These are phyloP conservation scores for Blastobotrys americana DNA, from an alignment of 805 yeast species.

Conservation along the genomic window DNA sequence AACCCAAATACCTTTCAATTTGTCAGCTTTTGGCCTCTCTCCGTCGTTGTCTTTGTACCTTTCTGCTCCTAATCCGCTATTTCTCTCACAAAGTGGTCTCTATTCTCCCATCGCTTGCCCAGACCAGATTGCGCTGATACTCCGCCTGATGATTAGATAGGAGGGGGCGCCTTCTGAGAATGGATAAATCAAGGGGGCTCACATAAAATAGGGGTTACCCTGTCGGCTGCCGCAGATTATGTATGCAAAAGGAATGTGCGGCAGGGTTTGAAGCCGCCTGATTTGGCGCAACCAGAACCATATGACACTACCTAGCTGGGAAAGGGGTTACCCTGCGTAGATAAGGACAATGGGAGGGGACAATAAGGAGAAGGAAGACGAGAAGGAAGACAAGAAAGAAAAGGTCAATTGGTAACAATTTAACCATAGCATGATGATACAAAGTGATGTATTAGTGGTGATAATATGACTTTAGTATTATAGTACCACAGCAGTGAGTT, in stretches of 20 bases:
- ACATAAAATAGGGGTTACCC: neutral
- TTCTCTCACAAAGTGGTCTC: too few relatives aligned
- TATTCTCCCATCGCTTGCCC: neutral
- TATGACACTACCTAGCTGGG: neutral
- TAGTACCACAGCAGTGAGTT: too few relatives aligned
- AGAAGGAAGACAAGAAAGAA: too few relatives aligned
- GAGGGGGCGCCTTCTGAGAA: neutral
- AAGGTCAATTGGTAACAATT: too few relatives aligned
- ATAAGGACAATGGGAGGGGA: neutral
- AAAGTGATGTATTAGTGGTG: too few relatives aligned
- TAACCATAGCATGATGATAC: too few relatives aligned
- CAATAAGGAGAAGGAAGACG: too few relatives aligned
- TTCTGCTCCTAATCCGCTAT: too few relatives aligned
- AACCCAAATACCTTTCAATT: too few relatives aligned
- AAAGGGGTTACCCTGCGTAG: neutral
- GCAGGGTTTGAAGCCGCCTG: neutral
- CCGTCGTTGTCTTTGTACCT: too few relatives aligned
- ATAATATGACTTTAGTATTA: too few relatives aligned
- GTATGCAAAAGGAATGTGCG: neutral
- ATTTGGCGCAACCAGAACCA: neutral
- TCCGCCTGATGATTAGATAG: neutral
- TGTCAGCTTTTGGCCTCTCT: too few relatives aligned
- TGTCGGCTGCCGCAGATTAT: neutral
- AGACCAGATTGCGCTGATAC: neutral
- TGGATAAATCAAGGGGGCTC: neutral